Evolutionary conservation across 2,329 filamentous ascomycete genomes (phyloP).

Genomic region (Aspergillus sp.): DNA sequence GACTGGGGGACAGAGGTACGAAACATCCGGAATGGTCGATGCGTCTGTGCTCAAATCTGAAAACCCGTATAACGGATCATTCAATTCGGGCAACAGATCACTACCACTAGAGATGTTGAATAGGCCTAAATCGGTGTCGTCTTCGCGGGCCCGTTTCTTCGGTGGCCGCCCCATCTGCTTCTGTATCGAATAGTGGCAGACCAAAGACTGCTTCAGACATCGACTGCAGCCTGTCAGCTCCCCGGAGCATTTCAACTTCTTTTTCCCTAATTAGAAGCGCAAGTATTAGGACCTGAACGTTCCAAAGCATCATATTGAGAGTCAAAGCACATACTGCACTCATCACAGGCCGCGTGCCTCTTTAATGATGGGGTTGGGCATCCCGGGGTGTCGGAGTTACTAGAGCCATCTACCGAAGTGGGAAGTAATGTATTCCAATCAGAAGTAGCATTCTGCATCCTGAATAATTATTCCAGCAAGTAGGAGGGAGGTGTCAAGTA

Average conservation of each 20-base stretch:
- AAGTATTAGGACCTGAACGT: conserved; percentile 15
- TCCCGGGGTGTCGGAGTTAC: conserved; percentile 6
- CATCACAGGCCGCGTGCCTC: conserved; percentile 49
- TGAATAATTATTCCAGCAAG: background rate
- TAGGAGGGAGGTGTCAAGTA: background rate
- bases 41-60: conserved; percentile 16
- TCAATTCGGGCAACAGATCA: conserved; percentile 24
- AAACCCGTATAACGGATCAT: conserved; percentile 18
- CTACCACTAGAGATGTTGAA: conserved; percentile 11
- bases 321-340: conserved; percentile 40
- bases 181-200: conserved; percentile 47
- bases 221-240: conserved; percentile 43
- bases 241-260: conserved; percentile 50
- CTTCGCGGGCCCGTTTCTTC: conserved; percentile 38
- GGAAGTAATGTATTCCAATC: conserved; percentile 11
- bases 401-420: conserved; percentile 6
- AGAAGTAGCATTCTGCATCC: conserved; percentile 11
- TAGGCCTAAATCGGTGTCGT: conserved; percentile 24
- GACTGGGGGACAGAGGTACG: conserved; percentile 29
- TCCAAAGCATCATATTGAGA: conserved; percentile 3
- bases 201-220: conserved; percentile 42
- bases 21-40: conserved; percentile 20
- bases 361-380: conserved; percentile 30
- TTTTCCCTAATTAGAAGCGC: conserved; percentile 34
- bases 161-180: conserved; percentile 50